A percentile compares a stretch with the other conserved stretches of the same genome.
phyloP scores from a whole-genome alignment of 2,329 filamentous ascomycete genomes.

The Epichloe amarillans region DNA sequence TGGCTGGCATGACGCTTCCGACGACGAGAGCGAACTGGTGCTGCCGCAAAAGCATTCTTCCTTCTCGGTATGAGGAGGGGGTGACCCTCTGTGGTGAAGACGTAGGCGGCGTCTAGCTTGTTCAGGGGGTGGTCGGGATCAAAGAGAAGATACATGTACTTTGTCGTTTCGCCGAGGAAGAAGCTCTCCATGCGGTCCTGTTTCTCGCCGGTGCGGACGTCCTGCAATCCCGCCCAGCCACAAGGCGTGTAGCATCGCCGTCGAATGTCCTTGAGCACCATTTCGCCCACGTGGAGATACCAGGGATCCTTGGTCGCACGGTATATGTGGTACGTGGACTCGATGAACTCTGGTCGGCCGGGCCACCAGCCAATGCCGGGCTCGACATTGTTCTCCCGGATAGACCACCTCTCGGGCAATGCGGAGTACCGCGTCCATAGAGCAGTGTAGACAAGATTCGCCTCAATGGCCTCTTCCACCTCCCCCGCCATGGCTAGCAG shows the following conservation, averaged over 20 bases:
- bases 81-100: conserved; percentile 94
- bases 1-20: conserved; percentile 2
- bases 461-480: conserved; percentile 78
- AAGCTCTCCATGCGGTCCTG: conserved; percentile 98
- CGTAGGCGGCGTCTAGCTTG: conserved; percentile 69
- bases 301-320: conserved; percentile 86
- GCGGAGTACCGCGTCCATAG: conserved; percentile 93
- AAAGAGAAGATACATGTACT: conserved; percentile 89
- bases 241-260: conserved; percentile 80
- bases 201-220: conserved; percentile 70
- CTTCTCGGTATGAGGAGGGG: conserved; percentile 64
- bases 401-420: conserved; percentile 86
- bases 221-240: conserved; percentile 83
- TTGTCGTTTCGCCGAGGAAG: conserved; percentile 90
- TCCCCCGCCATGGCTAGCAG: conserved; percentile 77
- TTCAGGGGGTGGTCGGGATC: conserved; percentile 84
- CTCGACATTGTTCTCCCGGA: conserved; percentile 71
- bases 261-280: conserved; percentile 81
- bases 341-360: conserved; percentile 88
- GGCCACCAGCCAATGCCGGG: conserved; percentile 88
- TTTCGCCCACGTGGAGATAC: conserved; percentile 93
- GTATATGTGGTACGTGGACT: conserved; percentile 94
- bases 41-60: conserved; percentile 6
- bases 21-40: not conserved
- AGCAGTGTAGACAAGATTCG: conserved; percentile 81